A percentile compares a stretch with the other conserved stretches of the same genome.
Evolutionary conservation across 768 basidiomycete genomes (phyloP).

Genomic region (Podaxis sp.): DNA sequence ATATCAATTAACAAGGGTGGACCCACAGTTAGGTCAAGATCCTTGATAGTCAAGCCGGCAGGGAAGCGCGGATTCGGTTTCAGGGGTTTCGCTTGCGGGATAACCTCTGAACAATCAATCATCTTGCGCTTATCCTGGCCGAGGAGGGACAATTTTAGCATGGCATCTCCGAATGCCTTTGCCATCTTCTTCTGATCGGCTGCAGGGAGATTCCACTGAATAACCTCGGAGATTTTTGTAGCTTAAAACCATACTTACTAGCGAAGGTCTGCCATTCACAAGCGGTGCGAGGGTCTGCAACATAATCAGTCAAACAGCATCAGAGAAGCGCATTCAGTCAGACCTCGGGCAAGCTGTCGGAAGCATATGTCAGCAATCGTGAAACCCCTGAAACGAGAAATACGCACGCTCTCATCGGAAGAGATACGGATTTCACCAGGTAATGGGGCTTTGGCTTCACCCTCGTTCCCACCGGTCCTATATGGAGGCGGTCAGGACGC

Average conservation of each 20-base stretch:
- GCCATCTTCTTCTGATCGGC: constrained; percentile 35
- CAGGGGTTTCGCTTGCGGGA: constrained; percentile 30
- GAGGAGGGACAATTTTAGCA: constrained; percentile 43
- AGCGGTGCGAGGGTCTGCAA: constrained; percentile 41
- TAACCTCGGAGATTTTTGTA: background rate
- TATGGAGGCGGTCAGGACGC: background rate
- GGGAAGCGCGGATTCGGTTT: constrained; percentile 1
- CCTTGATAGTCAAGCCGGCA: background rate
- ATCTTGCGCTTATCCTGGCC: constrained; percentile 38
- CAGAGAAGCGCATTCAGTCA: background rate
- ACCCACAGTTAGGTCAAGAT: constrained; percentile 10
- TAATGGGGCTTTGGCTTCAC: constrained; percentile 40
- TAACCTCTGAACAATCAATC: constrained; percentile 46
- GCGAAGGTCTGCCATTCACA: constrained; percentile 50
- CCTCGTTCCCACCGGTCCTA: background rate
- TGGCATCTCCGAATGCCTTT: constrained; percentile 37
- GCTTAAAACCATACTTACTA: constrained; percentile 24
- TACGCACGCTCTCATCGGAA: constrained; percentile 32
- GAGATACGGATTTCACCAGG: constrained; percentile 43
- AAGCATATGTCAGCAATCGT: background rate
- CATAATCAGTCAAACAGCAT: constrained; percentile 13
- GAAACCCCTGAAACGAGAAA: background rate
- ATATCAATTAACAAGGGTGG: background rate
- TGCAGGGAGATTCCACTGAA: constrained; percentile 9
- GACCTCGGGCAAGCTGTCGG: constrained; percentile 12